phyloP scores from a whole-genome alignment of 2,329 filamentous ascomycete species.

The Polytolypa hystricis region DNA sequence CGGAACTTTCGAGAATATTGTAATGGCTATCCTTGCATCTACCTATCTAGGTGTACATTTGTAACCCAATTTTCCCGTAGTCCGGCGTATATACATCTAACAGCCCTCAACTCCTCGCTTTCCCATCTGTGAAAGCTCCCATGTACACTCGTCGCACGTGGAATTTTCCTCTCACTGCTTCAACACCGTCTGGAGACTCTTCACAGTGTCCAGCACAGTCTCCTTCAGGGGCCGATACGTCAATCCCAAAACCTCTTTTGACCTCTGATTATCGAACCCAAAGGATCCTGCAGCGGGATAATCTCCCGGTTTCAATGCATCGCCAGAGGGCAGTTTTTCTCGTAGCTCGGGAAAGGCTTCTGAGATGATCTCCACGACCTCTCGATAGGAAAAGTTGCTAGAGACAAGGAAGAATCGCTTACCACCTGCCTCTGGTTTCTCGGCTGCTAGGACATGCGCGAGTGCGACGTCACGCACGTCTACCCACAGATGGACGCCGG shows the following conservation, averaged over 20 bases:
- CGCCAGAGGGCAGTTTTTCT: slow-evolving; percentile 29
- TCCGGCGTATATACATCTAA: too few relatives aligned
- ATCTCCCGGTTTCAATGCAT: slow-evolving; percentile 19
- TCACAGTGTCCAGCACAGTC: slow-evolving; percentile 14
- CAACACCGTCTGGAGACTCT: slow-evolving; percentile 10
- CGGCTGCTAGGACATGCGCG: slow-evolving; percentile 37
- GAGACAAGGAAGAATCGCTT: slow-evolving; percentile 36
- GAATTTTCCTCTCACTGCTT: neutral
- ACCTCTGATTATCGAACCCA: slow-evolving; percentile 29
- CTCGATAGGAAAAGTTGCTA: slow-evolving; percentile 32
- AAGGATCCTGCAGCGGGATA: slow-evolving; percentile 18
- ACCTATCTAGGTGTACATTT: too few relatives aligned
- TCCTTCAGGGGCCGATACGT: slow-evolving; percentile 21
- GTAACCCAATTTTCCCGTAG: too few relatives aligned
- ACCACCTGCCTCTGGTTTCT: slow-evolving; percentile 34
- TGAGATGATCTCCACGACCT: slow-evolving; percentile 31
- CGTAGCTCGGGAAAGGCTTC: slow-evolving; percentile 33
- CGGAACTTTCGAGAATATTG: too few relatives aligned
- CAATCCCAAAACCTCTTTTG: slow-evolving; percentile 31
- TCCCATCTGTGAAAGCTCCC: too few relatives aligned
- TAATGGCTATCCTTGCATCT: too few relatives aligned
- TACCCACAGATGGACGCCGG: slow-evolving; percentile 49
- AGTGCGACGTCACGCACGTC: slow-evolving; percentile 39
- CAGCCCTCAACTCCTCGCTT: too few relatives aligned
- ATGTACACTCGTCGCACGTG: too few relatives aligned